Base-by-base conservation (phyloP, 768 basidiomycete species). In the Rubroboletus satanas region DNA sequence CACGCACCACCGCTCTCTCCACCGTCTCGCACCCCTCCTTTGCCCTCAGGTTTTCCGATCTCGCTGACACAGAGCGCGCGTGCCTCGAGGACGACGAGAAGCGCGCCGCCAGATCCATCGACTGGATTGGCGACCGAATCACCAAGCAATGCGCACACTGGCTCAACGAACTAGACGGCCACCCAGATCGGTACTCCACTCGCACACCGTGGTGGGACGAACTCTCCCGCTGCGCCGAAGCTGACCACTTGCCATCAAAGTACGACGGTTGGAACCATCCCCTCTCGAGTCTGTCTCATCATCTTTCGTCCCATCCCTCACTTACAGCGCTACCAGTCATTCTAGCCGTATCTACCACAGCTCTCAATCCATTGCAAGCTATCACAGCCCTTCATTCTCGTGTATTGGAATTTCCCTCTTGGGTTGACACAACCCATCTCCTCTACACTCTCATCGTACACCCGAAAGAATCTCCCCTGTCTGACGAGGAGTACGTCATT, bases 121-220 rank as follows among this genome's bases (percentile, higher is more conserved):
- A 93, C 73, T 93, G 91, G 91, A 86, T 93, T 59, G 80, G 87
- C 36, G 81, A 82, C 11, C 83, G 91, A 45, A 84, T 93, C 51
- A 71, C 75, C 39, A 78, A 76, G 57, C 78, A 83, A 53, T 84
- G 84, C 55, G 70, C 78, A 8, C 80, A 77, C 65, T 93, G 91
- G 91, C 78, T 89, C 31, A 82, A 84, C 39, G 83, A 88, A 62
- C 65, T 84, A 42, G 83, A 88, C 55, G 75, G 70, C 31, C 55
- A 71, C 4, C 73, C 73, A 11, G 75, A 78, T 43, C 72, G 68
- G 36, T 73, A 79, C 39, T 45, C 62, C 1, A 51, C 73, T 42
- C 74, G 80, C 47, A 83, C 88, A 10, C 90, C 90, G 1, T 93
- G 91, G 91, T 93, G 91, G 91, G 87, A 90, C 58, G 91, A 93